Percentiles rank a stretch among this genome's conserved stretches.
Conservation (phyloP, 805 yeast genomes). For the Saccharomycopsis oosterbeekiorum region DNA sequence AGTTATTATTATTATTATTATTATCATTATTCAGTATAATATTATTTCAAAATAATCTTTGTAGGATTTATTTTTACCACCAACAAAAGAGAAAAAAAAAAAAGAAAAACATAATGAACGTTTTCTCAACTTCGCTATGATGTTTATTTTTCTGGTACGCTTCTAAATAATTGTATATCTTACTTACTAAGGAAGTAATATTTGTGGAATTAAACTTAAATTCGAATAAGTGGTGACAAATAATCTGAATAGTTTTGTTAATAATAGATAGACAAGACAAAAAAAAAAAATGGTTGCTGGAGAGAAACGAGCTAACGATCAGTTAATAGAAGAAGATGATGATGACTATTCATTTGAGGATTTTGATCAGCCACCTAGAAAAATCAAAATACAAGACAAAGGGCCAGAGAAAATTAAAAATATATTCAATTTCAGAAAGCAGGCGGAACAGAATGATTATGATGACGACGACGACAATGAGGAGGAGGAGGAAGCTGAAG, state of each 20-base stretch:
- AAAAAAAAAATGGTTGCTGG: not conserved
- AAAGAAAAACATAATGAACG: too few species aligned
- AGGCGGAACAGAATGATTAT: not conserved
- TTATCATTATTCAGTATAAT: too few species aligned
- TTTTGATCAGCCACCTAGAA: not conserved
- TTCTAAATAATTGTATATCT: too few species aligned
- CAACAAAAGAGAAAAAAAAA: too few species aligned
- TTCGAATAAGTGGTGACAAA: not conserved
- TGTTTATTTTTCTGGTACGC: too few species aligned
- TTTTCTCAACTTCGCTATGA: too few species aligned
- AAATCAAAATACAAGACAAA: not conserved
- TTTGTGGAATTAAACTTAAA: too few species aligned
- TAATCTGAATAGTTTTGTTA: too few species aligned
- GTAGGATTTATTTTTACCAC: too few species aligned
- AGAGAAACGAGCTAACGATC: not conserved
- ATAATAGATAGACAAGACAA: not conserved
- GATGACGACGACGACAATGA: constrained; percentile 4
- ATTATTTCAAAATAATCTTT: too few species aligned
- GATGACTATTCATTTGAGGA: constrained; percentile 2
- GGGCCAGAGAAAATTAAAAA: not conserved
- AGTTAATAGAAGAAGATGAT: constrained; percentile 1
- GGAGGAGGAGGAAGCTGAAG: not conserved
- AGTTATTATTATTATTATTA: too few species aligned
- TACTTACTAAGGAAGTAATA: too few species aligned
- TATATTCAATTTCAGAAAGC: not conserved